phyloP scores from a whole-genome alignment of 306 rosid genomes.

The Begonia fuchsioides region DNA sequence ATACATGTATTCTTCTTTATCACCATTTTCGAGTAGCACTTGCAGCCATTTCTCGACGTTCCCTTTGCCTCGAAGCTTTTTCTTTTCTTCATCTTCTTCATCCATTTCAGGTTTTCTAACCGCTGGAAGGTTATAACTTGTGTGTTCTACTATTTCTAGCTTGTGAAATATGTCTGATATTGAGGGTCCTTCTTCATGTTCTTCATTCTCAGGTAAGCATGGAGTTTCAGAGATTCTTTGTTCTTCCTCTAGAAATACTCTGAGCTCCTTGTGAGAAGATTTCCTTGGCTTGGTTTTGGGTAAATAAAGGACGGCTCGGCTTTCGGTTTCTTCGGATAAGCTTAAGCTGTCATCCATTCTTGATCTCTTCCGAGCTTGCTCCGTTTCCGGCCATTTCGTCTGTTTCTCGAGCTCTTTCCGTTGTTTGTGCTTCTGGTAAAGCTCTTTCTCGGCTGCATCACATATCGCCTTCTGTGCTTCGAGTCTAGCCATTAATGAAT shows the following conservation, averaged over 20 bases:
- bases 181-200: constrained; percentile 32
- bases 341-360: constrained; percentile 53
- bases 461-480: constrained; percentile 83
- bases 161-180: constrained; percentile 29
- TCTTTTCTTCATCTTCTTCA: constrained; percentile 81
- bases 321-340: constrained; percentile 34
- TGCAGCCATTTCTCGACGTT: constrained; percentile 94
- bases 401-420: constrained; percentile 75
- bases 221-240: constrained; percentile 48
- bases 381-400: constrained; percentile 49
- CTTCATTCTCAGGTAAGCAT: constrained; percentile 17
- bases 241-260: constrained; percentile 80
- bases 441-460: constrained; percentile 72
- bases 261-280: constrained; percentile 69
- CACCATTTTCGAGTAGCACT: constrained; percentile 52
- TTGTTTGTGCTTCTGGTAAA: constrained; percentile 53
- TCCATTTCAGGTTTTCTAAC: constrained; percentile 29
- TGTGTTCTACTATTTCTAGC: constrained; percentile 34
- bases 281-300: constrained; percentile 44
- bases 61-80: constrained; percentile 74
- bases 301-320: constrained; percentile 28
- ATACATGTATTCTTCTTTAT: constrained; percentile 21
- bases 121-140: constrained; percentile 13
- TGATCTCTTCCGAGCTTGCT: constrained; percentile 76
- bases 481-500: constrained; percentile 88